These are phyloP conservation scores for Moesziomyces aphidis DNA, from an alignment of 1,284 basidiomycete species.

Conservation along the genomic window DNA sequence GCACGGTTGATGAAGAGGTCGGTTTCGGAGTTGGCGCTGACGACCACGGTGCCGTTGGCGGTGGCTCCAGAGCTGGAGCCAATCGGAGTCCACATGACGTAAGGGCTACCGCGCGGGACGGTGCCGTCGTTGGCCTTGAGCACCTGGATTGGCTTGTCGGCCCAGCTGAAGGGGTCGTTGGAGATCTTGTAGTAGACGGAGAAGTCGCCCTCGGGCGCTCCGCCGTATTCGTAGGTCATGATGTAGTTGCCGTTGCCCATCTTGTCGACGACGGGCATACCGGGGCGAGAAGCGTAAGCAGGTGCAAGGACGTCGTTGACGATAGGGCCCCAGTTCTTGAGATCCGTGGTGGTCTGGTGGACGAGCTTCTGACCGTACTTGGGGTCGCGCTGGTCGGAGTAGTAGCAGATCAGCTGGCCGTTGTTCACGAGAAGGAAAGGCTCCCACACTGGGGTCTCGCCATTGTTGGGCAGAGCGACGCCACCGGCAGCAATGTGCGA, in stretches of 20 bases:
- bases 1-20: conserved; percentile 31
- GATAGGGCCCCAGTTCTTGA: conserved; percentile 65
- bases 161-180: conserved; percentile 32
- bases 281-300: conserved; percentile 64
- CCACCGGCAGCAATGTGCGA: conserved; percentile 58
- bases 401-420: conserved; percentile 67
- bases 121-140: conserved; percentile 57
- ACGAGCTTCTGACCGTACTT: conserved; percentile 68
- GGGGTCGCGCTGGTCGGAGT: conserved; percentile 69
- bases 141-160: conserved; percentile 27
- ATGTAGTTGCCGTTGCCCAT: conserved; percentile 67
- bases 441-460: conserved; percentile 68
- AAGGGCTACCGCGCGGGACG: conserved; percentile 61
- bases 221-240: conserved; percentile 67
- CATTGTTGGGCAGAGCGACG: conserved; percentile 54
- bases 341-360: conserved; percentile 65
- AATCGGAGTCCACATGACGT: conserved; percentile 65
- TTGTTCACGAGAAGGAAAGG: conserved; percentile 67
- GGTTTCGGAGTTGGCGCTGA: conserved; percentile 53
- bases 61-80: conserved; percentile 42
- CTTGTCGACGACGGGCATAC: conserved; percentile 67
- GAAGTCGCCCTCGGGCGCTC: conserved; percentile 46
- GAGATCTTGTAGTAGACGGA: conserved; percentile 41
- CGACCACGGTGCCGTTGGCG: conserved; percentile 66
- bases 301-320: conserved; percentile 66